Conservation (phyloP, 768 basidiomycete genomes). For the Mycena latifolia region DNA sequence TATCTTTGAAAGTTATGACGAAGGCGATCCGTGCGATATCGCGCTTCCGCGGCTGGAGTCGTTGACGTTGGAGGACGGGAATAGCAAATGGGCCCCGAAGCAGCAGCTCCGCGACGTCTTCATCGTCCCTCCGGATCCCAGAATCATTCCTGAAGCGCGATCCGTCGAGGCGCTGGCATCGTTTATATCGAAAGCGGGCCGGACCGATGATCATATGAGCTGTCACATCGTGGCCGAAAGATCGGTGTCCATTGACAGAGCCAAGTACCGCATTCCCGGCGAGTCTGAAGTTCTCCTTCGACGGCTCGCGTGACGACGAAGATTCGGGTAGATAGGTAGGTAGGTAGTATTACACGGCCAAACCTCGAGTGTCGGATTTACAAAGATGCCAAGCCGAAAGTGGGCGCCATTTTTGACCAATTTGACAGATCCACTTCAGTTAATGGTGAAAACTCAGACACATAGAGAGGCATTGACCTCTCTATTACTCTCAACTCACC, state of each 20-base stretch:
- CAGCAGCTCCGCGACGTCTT: no score
- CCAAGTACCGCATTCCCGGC: constrained; percentile 3
- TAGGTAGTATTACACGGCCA: no score
- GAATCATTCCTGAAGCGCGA: not conserved
- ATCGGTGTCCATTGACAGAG: constrained; percentile 2
- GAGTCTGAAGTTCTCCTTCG: constrained; percentile 1
- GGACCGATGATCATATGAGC: not conserved
- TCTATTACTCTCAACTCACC: no score
- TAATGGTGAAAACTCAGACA: no score
- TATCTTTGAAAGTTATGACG: no score
- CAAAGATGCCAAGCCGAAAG: constrained; percentile 9
- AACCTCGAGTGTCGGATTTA: constrained; percentile 2
- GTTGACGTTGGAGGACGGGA: no score
- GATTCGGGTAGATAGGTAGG: no score
- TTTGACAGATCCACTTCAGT: constrained; percentile 7
- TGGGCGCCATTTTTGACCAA: constrained; percentile 7
- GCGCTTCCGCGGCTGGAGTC: no score
- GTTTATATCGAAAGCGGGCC: constrained; percentile 2
- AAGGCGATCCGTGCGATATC: no score
- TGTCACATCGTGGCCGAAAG: not conserved
- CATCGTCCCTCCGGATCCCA: no score
- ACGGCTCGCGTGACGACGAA: constrained; percentile 1
- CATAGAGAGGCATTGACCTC: no score
- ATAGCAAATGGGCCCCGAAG: no score
- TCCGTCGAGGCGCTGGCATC: constrained; percentile 2